Percentiles rank a stretch among this genome's conserved stretches.
phyloP scores from a whole-genome alignment of 257 asterid species.

The Verbascum thapsus region DNA sequence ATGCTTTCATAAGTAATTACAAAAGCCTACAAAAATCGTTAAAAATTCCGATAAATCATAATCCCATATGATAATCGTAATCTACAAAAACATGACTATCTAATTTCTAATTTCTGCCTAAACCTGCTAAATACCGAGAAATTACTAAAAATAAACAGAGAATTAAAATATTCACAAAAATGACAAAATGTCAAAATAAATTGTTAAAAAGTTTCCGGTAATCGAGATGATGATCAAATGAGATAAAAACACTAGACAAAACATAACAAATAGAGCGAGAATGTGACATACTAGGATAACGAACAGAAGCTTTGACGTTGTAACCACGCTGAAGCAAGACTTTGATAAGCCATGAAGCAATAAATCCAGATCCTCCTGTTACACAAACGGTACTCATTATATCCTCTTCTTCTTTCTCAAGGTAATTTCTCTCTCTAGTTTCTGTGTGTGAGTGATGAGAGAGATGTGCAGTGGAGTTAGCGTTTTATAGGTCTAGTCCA shows the following conservation, averaged over 20 bases:
- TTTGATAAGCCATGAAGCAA: conserved; percentile 35
- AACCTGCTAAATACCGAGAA: too few relatives aligned
- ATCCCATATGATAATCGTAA: too few relatives aligned
- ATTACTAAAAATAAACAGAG: too few relatives aligned
- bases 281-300: conserved; percentile 19
- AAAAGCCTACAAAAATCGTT: too few relatives aligned
- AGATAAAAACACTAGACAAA: not conserved
- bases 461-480: not conserved
- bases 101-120: too few relatives aligned
- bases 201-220: not conserved
- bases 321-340: conserved; percentile 34
- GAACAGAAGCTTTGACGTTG: conserved; percentile 38
- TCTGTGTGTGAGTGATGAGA: not conserved
- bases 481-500: not conserved
- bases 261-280: not conserved
- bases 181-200: not conserved
- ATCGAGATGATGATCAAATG: not conserved
- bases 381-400: conserved; percentile 21
- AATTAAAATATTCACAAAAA: too few relatives aligned
- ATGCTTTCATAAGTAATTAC: too few relatives aligned
- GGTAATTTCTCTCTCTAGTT: too few relatives aligned
- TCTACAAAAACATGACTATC: not conserved
- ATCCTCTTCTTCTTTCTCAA: too few relatives aligned
- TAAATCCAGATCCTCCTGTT: conserved; percentile 34
- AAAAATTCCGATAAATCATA: too few relatives aligned